Conservation (phyloP, 1,284 basidiomycete species). For the Rhodotorula sp. region DNA sequence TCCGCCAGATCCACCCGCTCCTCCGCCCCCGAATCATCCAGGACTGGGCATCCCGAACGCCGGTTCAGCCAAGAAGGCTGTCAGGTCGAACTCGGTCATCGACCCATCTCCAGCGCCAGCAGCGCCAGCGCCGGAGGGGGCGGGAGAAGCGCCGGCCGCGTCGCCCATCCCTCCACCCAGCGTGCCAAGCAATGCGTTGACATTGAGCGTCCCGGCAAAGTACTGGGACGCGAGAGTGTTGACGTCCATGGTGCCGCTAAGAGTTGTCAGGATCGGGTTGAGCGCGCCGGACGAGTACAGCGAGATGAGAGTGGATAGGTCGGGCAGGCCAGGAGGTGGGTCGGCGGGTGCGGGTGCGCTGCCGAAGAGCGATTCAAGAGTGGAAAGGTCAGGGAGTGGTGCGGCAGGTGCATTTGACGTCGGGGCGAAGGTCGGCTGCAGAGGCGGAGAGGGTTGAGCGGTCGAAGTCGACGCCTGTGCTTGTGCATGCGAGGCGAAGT, state of each 20-base stretch:
- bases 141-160: too few relatives aligned
- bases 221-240: slow-evolving; percentile 15
- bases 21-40: too few relatives aligned
- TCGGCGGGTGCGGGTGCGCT: not conserved
- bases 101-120: too few relatives aligned
- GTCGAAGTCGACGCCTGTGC: too few relatives aligned
- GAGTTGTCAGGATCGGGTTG: not conserved
- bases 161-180: not conserved
- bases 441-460: too few relatives aligned
- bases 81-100: slow-evolving; percentile 14
- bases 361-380: not conserved
- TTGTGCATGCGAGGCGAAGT: too few relatives aligned
- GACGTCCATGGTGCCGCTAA: slow-evolving; percentile 9
- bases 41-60: slow-evolving; percentile 4
- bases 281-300: slow-evolving; percentile 16
- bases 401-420: not conserved
- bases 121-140: too few relatives aligned
- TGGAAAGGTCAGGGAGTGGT: not conserved
- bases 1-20: too few relatives aligned
- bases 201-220: slow-evolving; percentile 21
- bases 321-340: slow-evolving; percentile 6
- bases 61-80: slow-evolving; percentile 17
- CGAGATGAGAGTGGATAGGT: slow-evolving; percentile 21
- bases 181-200: not conserved
- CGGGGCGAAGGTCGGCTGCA: too few relatives aligned